Conservation (phyloP, 2,329 filamentous ascomycete genomes). For the Fusarium keratoplasticum region DNA sequence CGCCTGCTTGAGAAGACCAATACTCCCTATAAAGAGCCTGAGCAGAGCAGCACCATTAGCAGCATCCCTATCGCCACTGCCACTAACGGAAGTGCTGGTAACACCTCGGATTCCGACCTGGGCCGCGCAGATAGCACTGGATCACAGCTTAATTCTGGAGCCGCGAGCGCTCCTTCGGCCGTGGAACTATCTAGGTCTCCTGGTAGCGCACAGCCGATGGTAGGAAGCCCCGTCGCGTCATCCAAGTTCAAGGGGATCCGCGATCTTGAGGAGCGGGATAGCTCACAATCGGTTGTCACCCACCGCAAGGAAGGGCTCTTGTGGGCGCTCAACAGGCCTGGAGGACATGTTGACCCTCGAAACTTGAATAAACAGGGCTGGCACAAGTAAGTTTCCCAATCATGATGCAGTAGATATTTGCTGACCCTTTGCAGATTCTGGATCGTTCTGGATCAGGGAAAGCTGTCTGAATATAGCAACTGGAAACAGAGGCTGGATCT, state of each 20-base stretch:
- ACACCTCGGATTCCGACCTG: slow-evolving; percentile 75
- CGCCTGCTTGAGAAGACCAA: slow-evolving; percentile 90
- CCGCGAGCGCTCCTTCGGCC: slow-evolving; percentile 44
- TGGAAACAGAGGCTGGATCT: slow-evolving; percentile 98
- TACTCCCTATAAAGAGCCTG: slow-evolving; percentile 76
- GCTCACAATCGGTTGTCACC: slow-evolving; percentile 61
- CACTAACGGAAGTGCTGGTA: slow-evolving; percentile 59
- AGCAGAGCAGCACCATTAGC: slow-evolving; percentile 61
- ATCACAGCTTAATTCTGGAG: slow-evolving; percentile 68
- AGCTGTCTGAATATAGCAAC: slow-evolving; percentile 97
- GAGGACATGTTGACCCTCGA: slow-evolving; percentile 94
- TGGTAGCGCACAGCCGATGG: slow-evolving; percentile 59
- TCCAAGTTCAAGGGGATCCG: slow-evolving; percentile 89
- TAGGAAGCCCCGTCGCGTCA: slow-evolving; percentile 63
- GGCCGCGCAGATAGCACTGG: slow-evolving; percentile 80
- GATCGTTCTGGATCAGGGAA: slow-evolving; percentile 97
- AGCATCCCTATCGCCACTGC: slow-evolving; percentile 46
- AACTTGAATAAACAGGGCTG: slow-evolving; percentile 97
- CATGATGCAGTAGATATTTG: background rate
- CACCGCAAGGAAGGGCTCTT: slow-evolving; percentile 93
- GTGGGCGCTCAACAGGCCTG: slow-evolving; percentile 93
- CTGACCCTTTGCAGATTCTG: slow-evolving; percentile 77
- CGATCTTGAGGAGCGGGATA: slow-evolving; percentile 87
- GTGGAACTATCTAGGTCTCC: slow-evolving; percentile 68
- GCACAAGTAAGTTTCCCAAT: slow-evolving; percentile 82